Percentiles rank a stretch among this genome's conserved stretches.
These are phyloP conservation scores for Agapanthus africanus DNA, from an alignment of 106 monocot species.

Conservation along the genomic window DNA sequence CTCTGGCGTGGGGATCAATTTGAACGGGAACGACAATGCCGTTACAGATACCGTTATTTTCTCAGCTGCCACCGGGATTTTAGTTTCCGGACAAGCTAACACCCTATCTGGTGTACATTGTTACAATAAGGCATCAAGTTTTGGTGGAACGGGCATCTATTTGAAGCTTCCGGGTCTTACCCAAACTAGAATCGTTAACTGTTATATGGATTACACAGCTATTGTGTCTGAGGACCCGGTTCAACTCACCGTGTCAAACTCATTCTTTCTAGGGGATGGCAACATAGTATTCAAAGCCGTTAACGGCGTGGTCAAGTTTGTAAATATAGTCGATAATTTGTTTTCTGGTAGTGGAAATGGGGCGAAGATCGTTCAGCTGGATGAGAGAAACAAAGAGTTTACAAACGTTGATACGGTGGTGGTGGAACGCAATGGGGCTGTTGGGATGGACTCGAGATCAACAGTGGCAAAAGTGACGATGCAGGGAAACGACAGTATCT, in stretches of 20 bases:
- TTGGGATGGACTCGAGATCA: conserved; percentile 24
- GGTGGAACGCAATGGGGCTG: conserved; percentile 28
- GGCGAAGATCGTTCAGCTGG: conserved; percentile 17
- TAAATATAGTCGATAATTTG: conserved; percentile 46
- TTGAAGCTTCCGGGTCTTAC: conserved; percentile 19
- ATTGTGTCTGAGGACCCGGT: conserved; percentile 48
- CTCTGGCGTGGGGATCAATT: conserved; percentile 32
- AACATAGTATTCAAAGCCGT: conserved; percentile 35
- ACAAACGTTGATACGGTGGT: conserved; percentile 31
- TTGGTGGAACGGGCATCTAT: conserved; percentile 42
- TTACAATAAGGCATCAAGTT: conserved; percentile 51
- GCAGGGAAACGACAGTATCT: conserved; percentile 16
- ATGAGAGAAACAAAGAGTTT: conserved; percentile 17
- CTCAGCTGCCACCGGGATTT: conserved; percentile 32
- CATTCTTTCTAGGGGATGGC: conserved; percentile 45
- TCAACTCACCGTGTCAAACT: conserved; percentile 25
- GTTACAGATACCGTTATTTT: conserved; percentile 58
- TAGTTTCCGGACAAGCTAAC: conserved; percentile 49
- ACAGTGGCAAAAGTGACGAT: conserved; percentile 26
- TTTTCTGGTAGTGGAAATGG: conserved; percentile 23
- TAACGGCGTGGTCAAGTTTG: conserved; percentile 19
- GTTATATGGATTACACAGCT: conserved; percentile 47
- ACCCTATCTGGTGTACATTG: conserved; percentile 47
- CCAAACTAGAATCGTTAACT: conserved; percentile 44
- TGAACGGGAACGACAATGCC: conserved; percentile 44